Evolutionary conservation across 345 rosid species (phyloP).

Genomic region (Nasturtium officinale): DNA sequence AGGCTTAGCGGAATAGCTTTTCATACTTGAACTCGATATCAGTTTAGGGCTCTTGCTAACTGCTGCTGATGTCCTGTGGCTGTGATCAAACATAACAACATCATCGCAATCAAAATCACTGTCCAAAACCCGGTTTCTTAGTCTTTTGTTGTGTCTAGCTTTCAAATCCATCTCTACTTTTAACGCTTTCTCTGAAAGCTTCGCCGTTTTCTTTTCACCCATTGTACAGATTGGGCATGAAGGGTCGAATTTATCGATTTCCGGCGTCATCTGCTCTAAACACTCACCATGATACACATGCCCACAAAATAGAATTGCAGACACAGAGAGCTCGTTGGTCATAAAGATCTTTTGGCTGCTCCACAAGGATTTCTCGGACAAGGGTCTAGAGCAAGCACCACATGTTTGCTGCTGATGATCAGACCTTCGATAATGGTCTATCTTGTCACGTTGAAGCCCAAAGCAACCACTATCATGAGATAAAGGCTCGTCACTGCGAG

Average conservation of each 20-base stretch:
- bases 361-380: conserved; percentile 80
- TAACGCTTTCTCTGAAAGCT: conserved; percentile 79
- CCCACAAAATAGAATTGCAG: conserved; percentile 83
- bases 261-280: conserved; percentile 85
- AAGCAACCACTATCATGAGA: conserved; percentile 61
- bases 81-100: conserved; percentile 47
- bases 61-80: conserved; percentile 42
- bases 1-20: conserved; percentile 59
- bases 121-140: conserved; percentile 67
- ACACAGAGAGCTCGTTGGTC: conserved; percentile 67
- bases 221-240: conserved; percentile 89
- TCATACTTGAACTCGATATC: conserved; percentile 68
- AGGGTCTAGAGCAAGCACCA: conserved; percentile 82
- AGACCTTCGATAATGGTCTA: conserved; percentile 50
- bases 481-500: conserved; percentile 59
- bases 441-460: conserved; percentile 55
- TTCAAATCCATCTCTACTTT: conserved; percentile 76
- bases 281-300: conserved; percentile 98
- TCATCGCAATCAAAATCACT: conserved; percentile 60
- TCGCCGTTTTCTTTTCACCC: conserved; percentile 73
- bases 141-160: conserved; percentile 64
- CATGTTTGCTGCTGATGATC: conserved; percentile 70
- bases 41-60: conserved; percentile 56
- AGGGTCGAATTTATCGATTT: conserved; percentile 82
- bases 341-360: conserved; percentile 69